These are phyloP conservation scores for Hyphodiscus hymeniophilus DNA, from an alignment of 495 filamentous ascomycete species.

Conservation along the genomic window DNA sequence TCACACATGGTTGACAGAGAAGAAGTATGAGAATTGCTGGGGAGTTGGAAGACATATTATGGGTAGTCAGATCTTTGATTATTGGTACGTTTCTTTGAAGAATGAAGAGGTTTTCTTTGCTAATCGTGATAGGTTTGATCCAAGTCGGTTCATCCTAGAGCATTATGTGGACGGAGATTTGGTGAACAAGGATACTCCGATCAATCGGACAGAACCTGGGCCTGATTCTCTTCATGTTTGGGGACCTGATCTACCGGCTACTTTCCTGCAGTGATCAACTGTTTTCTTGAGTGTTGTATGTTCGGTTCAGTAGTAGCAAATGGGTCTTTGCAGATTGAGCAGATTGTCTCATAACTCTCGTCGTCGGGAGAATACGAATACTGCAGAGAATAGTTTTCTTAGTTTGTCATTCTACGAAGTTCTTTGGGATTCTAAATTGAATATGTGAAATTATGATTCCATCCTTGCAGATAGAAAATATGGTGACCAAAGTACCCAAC, in stretches of 20 bases:
- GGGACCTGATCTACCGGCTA: constrained; percentile 27
- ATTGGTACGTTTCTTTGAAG: constrained; percentile 40
- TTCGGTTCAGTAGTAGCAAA: too few species aligned
- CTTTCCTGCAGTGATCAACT: constrained; percentile 12
- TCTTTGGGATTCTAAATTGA: too few species aligned
- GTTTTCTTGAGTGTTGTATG: too few species aligned
- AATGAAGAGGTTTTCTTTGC: constrained; percentile 2
- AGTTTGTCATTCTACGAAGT: too few species aligned
- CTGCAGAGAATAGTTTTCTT: too few species aligned
- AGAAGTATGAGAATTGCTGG: constrained; percentile 62
- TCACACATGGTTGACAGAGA: constrained; percentile 58
- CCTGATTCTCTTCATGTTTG: constrained; percentile 41
- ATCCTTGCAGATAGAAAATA: too few species aligned
- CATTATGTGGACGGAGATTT: constrained; percentile 65
- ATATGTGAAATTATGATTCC: too few species aligned
- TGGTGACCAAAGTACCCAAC: too few species aligned
- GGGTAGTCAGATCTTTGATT: constrained; percentile 60
- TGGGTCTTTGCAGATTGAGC: too few species aligned
- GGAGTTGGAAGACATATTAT: constrained; percentile 64
- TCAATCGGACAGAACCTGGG: constrained; percentile 29
- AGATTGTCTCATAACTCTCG: too few species aligned
- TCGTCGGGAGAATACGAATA: too few species aligned
- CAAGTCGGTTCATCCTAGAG: constrained; percentile 53
- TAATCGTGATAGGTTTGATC: constrained; percentile 39
- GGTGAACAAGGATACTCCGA: constrained; percentile 50